Evolutionary conservation across 495 filamentous ascomycete genomes (phyloP).

Genomic region (Pyrenopolyporus hunteri): DNA sequence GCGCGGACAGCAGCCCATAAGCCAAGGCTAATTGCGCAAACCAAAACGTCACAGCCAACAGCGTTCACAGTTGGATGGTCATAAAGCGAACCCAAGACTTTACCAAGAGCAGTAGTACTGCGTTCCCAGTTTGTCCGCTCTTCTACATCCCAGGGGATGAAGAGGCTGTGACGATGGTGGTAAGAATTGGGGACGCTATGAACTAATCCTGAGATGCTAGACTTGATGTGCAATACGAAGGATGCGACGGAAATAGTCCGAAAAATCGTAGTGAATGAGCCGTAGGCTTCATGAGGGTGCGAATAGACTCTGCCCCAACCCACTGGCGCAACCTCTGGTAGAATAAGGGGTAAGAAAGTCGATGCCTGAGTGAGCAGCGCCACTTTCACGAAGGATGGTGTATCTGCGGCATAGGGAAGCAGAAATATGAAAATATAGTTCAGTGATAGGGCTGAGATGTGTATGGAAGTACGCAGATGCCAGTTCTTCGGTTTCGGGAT

Average conservation of each 20-base stretch:
- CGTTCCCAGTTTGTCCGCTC: constrained; percentile 49
- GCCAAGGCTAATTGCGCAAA: constrained; percentile 57
- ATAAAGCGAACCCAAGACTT: constrained; percentile 48
- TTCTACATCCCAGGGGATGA: constrained; percentile 52
- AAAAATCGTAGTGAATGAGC: constrained; percentile 50
- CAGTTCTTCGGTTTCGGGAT: constrained; percentile 53
- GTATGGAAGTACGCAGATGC: constrained; percentile 51
- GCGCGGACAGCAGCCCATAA: constrained; percentile 60
- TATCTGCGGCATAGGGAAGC: constrained; percentile 55
- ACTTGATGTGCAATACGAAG: constrained; percentile 47
- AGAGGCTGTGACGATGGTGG: constrained; percentile 52
- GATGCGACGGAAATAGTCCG: constrained; percentile 46
- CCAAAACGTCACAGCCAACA: constrained; percentile 57
- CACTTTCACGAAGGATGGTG: constrained; percentile 52
- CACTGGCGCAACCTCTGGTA: constrained; percentile 50
- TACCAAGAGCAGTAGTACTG: constrained; percentile 48
- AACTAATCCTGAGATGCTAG: constrained; percentile 43
- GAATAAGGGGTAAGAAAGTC: constrained; percentile 54
- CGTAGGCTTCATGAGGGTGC: constrained; percentile 48
- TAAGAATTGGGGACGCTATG: constrained; percentile 51
- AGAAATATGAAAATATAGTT: constrained; percentile 52
- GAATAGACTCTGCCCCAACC: constrained; percentile 49
- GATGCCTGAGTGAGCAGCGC: constrained; percentile 52
- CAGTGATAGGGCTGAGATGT: constrained; percentile 47
- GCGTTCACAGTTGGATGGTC: constrained; percentile 58